A percentile compares a stretch with the other conserved stretches of the same genome.
These are phyloP conservation scores for Pseudocercospora cruenta DNA, from an alignment of 2,329 filamentous ascomycete species.

Conservation along the genomic window DNA sequence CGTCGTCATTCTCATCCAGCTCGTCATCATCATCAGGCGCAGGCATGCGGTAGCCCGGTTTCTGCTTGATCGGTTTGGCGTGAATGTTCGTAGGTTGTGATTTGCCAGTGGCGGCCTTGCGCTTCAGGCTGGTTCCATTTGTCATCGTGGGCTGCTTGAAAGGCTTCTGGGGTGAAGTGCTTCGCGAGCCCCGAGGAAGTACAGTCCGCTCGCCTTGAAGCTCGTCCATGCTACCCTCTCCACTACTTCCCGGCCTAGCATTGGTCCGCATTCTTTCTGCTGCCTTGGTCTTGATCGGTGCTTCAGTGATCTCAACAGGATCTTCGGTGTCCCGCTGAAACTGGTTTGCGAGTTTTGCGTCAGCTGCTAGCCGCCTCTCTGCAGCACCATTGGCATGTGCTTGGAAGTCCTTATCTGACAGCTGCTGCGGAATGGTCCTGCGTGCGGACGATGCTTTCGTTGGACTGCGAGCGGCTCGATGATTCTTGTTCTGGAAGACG, in stretches of 20 bases:
- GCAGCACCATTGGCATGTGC: not conserved
- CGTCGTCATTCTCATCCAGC: not conserved
- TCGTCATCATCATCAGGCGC: not conserved
- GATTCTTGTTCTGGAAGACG: not conserved
- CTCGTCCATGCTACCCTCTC: slow-evolving; percentile 16
- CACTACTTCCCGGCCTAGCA: not conserved
- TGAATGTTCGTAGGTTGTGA: not conserved
- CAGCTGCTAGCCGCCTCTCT: not conserved
- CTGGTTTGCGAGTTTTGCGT: not conserved
- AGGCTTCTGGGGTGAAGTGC: not conserved
- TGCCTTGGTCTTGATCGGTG: not conserved
- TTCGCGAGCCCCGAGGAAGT: not conserved
- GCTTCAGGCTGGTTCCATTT: not conserved
- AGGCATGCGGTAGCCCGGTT: not conserved
- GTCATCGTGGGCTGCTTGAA: not conserved
- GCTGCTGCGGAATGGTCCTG: not conserved
- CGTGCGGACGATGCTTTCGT: not conserved
- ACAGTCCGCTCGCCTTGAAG: slow-evolving; percentile 14
- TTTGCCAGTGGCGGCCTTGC: not conserved
- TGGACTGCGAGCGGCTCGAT: not conserved
- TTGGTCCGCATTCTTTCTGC: slow-evolving; percentile 1
- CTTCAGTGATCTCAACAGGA: not conserved
- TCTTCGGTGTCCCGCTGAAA: not conserved
- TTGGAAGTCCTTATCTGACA: not conserved
- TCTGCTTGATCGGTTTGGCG: not conserved